A percentile compares a stretch with the other conserved stretches of the same genome.
Evolutionary conservation across 495 filamentous ascomycete genomes (phyloP).

Genomic region (Mycothermus thermophilus): DNA sequence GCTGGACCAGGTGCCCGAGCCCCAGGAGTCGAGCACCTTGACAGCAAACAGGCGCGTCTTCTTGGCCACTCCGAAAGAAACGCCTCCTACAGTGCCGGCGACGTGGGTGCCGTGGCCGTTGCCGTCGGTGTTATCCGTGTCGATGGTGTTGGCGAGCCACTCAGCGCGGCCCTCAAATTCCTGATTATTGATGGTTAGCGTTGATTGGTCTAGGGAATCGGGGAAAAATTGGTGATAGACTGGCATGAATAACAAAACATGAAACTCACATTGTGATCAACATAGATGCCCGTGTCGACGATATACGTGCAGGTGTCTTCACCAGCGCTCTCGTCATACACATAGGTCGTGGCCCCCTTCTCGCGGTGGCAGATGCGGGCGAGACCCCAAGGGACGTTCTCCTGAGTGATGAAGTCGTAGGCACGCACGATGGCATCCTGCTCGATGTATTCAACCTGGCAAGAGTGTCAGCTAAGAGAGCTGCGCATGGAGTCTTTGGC

Average conservation of each 20-base stretch:
- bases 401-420: slow-evolving; percentile 31
- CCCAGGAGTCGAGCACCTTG: slow-evolving; percentile 45
- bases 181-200: slow-evolving; percentile 2
- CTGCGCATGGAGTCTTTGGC: no score
- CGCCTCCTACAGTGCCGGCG: slow-evolving; percentile 48
- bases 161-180: slow-evolving; percentile 45
- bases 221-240: slow-evolving; percentile 2
- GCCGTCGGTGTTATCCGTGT: slow-evolving; percentile 22
- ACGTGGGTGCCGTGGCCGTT: slow-evolving; percentile 48
- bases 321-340: slow-evolving; percentile 47
- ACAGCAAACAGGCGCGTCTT: slow-evolving; percentile 48
- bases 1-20: slow-evolving; percentile 26
- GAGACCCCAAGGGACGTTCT: slow-evolving; percentile 44
- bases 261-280: slow-evolving; percentile 28
- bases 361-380: slow-evolving; percentile 43
- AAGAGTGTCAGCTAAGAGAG: no score
- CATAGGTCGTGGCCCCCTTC: slow-evolving; percentile 32
- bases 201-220: slow-evolving; percentile 11
- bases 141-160: slow-evolving; percentile 25
- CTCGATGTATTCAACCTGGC: slow-evolving; percentile 38
- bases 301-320: slow-evolving; percentile 45
- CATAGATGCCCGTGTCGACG: slow-evolving; percentile 46
- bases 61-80: slow-evolving; percentile 53
- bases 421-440: slow-evolving; percentile 31
- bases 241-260: slow-evolving; percentile 10